These are phyloP conservation scores for Tricholoma matsutake DNA, from an alignment of 768 basidiomycete species.

Conservation along the genomic window DNA sequence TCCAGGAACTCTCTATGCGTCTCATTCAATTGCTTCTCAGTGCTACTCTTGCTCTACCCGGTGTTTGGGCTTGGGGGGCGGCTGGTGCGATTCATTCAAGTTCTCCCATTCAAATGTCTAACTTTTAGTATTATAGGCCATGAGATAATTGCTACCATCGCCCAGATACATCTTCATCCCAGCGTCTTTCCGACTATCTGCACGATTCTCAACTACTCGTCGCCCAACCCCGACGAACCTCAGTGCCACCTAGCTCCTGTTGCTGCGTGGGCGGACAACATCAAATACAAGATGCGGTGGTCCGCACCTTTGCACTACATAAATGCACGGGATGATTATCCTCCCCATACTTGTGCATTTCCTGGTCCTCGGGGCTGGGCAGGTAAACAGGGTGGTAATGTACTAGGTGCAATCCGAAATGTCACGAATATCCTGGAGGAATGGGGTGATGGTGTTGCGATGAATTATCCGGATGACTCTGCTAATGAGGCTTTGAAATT, in stretches of 20 bases:
- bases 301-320: constrained; percentile 76
- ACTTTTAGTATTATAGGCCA: constrained; percentile 51
- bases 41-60: constrained; percentile 7
- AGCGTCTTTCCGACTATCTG: constrained; percentile 64
- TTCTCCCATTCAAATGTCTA: not conserved
- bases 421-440: constrained; percentile 60
- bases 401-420: constrained; percentile 78
- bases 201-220: constrained; percentile 58
- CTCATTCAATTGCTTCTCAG: constrained; percentile 6
- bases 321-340: constrained; percentile 72
- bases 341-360: constrained; percentile 71
- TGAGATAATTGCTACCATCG: constrained; percentile 91
- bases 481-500: constrained; percentile 88
- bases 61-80: constrained; percentile 38
- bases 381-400: constrained; percentile 51
- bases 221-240: constrained; percentile 29
- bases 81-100: constrained; percentile 33
- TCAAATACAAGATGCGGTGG: constrained; percentile 65
- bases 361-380: constrained; percentile 76
- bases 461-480: constrained; percentile 22
- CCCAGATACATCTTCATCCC: constrained; percentile 87
- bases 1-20: constrained; percentile 8
- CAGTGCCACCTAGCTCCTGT: constrained; percentile 81
- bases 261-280: constrained; percentile 85
- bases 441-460: constrained; percentile 34